Percentiles rank a stretch among this genome's conserved stretches.
These are phyloP conservation scores for Amauroascus niger DNA, from an alignment of 2,329 filamentous ascomycete species.

Conservation along the genomic window DNA sequence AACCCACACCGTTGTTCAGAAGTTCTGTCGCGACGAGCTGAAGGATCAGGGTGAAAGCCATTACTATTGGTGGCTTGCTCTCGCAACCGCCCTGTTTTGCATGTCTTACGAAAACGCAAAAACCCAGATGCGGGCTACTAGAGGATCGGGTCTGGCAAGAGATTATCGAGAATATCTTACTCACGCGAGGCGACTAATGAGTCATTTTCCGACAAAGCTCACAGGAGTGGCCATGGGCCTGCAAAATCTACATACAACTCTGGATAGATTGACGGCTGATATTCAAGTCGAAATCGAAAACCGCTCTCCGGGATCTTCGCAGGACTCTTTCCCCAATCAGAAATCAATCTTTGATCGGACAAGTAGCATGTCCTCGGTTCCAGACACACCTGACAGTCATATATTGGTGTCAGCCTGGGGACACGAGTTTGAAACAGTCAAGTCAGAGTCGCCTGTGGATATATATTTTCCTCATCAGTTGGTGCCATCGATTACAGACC, in stretches of 20 bases:
- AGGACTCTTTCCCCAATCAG: conserved; percentile 30
- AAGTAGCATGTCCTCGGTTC: conserved; percentile 37
- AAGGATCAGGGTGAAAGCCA: conserved; percentile 28
- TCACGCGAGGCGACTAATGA: conserved; percentile 34
- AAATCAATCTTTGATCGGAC: conserved; percentile 41
- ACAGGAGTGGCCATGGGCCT: conserved; percentile 24
- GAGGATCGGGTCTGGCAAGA: conserved; percentile 34
- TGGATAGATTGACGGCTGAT: conserved; percentile 28
- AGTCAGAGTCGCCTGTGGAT: conserved; percentile 17
- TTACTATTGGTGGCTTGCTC: conserved; percentile 37
- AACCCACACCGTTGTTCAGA: conserved; percentile 41
- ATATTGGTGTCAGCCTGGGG: conserved; percentile 19
- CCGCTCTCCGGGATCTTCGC: conserved; percentile 34
- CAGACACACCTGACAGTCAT: conserved; percentile 28
- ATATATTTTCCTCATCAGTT: conserved; percentile 11
- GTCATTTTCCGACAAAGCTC: conserved; percentile 32
- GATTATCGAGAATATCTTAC: conserved; percentile 42
- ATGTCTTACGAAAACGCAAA: conserved; percentile 36
- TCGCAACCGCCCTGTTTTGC: conserved; percentile 35
- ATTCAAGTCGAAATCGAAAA: conserved; percentile 36
- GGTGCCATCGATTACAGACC: not conserved
- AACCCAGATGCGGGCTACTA: conserved; percentile 31
- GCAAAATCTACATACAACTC: conserved; percentile 28
- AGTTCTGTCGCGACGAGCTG: conserved; percentile 40
- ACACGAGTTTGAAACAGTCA: conserved; percentile 13